Base-by-base conservation (phyloP, 1,284 basidiomycete genomes). In the Stereum hirsutum region DNA sequence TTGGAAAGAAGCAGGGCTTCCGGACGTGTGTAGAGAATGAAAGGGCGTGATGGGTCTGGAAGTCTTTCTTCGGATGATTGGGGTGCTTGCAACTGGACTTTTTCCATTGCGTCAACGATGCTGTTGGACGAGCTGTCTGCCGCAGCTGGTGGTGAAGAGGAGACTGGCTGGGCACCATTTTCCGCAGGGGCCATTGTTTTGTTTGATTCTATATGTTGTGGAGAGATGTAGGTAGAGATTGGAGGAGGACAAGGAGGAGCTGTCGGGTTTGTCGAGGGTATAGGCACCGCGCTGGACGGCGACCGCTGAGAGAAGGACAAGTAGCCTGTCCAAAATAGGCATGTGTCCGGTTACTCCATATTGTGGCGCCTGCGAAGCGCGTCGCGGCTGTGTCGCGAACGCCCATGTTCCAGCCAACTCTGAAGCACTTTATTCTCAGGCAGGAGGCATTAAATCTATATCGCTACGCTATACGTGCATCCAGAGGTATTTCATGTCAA, bases 361-460 rank as follows among this genome's bases (percentile, higher is more conserved):
- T n/a, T n/a, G n/a, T n/a, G n/a, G n/a, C n/a, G n/a, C n/a, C n/a
- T n/a, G n/a, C n/a, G n/a, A n/a, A n/a, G n/a, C n/a, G n/a, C n/a
- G n/a, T n/a, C n/a, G n/a, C n/a, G n/a, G n/a, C n/a, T n/a, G n/a
- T n/a, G n/a, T n/a, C n/a, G n/a, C 8, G n/a, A 10, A 30, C 28
- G n/a, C 28, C n/a, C 8, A 8, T 38, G 42, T 27, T 21, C 23
- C 25, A 38, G 20, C 43, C 34, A 7, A 74, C 78, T 32, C 72
- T 88, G 57, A 83, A 72, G 60, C 83, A 88, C 59, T 89, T 87
- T 55, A 72, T 89, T 54, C 70, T 88, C 45, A 70, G 71, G 47
- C 72, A 78, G 47, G 63, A 72, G 53, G 77, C 71, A 17, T 56
- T 87, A 33, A 59, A 66, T 49, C 62, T 87, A 30, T 88, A 87